A percentile compares a stretch with the other conserved stretches of the same genome.
phyloP scores from a whole-genome alignment of 441 rosid genomes.

The Gossypium lobatum region DNA sequence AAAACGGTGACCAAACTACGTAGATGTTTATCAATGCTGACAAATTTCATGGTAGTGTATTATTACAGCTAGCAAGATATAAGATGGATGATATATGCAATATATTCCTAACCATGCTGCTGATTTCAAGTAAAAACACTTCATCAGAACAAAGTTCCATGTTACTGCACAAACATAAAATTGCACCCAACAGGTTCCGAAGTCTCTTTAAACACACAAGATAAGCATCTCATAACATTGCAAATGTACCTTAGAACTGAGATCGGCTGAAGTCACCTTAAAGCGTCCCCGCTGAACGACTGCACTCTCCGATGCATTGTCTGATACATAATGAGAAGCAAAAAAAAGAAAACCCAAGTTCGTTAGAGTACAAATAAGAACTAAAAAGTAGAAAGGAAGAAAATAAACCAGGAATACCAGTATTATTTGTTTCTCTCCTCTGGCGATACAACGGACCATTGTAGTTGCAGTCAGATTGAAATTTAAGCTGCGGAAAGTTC shows the following conservation, averaged over 20 bases:
- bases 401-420: conserved; percentile 30
- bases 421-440: conserved; percentile 55
- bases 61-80: neutral
- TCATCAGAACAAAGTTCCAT: neutral
- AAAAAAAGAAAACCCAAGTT: neutral
- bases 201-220: neutral
- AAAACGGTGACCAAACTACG: neutral
- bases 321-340: conserved; percentile 35
- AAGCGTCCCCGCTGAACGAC: conserved; percentile 83
- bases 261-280: conserved; percentile 83
- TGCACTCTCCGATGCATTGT: conserved; percentile 69
- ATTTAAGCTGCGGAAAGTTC: conserved; percentile 57
- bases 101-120: neutral
- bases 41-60: neutral
- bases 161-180: neutral
- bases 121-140: neutral
- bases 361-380: neutral
- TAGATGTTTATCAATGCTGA: neutral
- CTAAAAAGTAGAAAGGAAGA: neutral
- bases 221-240: neutral
- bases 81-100: neutral
- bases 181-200: neutral
- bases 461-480: conserved; percentile 58
- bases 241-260: conserved; percentile 73
- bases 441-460: conserved; percentile 71